Evolutionary conservation across 2,329 filamentous ascomycete genomes (phyloP).

Genomic region (Fusarium xyrophilum): DNA sequence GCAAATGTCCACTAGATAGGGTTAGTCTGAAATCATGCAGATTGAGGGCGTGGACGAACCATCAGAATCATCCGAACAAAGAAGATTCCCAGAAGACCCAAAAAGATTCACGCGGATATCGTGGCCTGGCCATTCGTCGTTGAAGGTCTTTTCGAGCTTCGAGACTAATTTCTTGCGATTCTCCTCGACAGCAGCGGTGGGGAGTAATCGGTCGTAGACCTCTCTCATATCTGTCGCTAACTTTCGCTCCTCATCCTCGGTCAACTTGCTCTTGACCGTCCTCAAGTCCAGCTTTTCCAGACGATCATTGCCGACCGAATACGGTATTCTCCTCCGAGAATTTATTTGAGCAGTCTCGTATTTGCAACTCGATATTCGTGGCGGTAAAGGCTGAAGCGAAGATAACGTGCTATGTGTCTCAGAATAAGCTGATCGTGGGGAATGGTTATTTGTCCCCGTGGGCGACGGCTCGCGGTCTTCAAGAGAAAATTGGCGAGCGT

Average conservation of each 20-base stretch:
- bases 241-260: constrained; percentile 74
- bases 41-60: constrained; percentile 62
- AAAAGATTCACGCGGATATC: constrained; percentile 92
- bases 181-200: constrained; percentile 78
- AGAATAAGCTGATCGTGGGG: constrained; percentile 87
- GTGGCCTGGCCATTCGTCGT: constrained; percentile 88
- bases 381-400: constrained; percentile 69
- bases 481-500: constrained; percentile 81
- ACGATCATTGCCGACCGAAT: constrained; percentile 82
- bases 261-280: constrained; percentile 74
- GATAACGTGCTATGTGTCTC: constrained; percentile 81
- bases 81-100: constrained; percentile 94
- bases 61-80: constrained; percentile 96
- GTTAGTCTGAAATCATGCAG: constrained; percentile 15
- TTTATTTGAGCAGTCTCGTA: constrained; percentile 88
- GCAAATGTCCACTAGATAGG: constrained; percentile 83
- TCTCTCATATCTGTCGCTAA: constrained; percentile 84
- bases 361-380: constrained; percentile 71
- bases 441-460: constrained; percentile 76
- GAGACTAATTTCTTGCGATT: constrained; percentile 78
- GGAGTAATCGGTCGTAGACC: constrained; percentile 84
- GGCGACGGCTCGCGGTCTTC: constrained; percentile 83
- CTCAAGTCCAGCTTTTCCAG: constrained; percentile 74
- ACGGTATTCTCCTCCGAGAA: constrained; percentile 86
- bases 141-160: constrained; percentile 88